These are phyloP conservation scores for Kwoniella mangroviensis DNA, from an alignment of 768 basidiomycete species.

Conservation along the genomic window DNA sequence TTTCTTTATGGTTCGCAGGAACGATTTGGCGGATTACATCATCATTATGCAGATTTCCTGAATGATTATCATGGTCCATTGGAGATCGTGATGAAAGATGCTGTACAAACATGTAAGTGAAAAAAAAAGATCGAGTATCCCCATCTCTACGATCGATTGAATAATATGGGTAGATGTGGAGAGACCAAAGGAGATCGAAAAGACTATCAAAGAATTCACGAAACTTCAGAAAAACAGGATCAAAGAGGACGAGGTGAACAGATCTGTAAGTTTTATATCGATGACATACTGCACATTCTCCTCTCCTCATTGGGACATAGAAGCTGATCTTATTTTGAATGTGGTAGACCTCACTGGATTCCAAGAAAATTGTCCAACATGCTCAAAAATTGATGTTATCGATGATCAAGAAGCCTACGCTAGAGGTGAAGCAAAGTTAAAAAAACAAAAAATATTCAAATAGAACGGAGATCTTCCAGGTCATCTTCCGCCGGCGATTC, in stretches of 20 bases:
- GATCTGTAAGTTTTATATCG: too few relatives aligned
- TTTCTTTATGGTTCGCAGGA: neutral
- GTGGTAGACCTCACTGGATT: conserved; percentile 9
- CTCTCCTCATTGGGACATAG: too few relatives aligned
- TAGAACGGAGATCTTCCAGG: too few relatives aligned
- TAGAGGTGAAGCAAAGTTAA: too few relatives aligned
- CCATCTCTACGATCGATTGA: neutral
- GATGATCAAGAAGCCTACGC: neutral
- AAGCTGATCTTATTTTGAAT: neutral
- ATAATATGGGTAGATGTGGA: neutral
- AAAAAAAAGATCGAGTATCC: too few relatives aligned
- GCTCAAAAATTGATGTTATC: conserved; percentile 12
- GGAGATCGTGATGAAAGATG: neutral
- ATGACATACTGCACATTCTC: too few relatives aligned
- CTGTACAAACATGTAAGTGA: neutral
- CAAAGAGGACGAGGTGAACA: conserved; percentile 6
- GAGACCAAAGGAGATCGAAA: conserved; percentile 1
- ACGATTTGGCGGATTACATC: neutral
- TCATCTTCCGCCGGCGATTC: too few relatives aligned
- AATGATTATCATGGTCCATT: neutral
- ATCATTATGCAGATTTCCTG: neutral
- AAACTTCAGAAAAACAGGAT: conserved; percentile 10
- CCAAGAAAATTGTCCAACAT: neutral
- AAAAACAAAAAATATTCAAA: too few relatives aligned
- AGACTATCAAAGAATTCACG: neutral